Base-by-base conservation (phyloP, 345 rosid genomes). In the Citrus unshiu region DNA sequence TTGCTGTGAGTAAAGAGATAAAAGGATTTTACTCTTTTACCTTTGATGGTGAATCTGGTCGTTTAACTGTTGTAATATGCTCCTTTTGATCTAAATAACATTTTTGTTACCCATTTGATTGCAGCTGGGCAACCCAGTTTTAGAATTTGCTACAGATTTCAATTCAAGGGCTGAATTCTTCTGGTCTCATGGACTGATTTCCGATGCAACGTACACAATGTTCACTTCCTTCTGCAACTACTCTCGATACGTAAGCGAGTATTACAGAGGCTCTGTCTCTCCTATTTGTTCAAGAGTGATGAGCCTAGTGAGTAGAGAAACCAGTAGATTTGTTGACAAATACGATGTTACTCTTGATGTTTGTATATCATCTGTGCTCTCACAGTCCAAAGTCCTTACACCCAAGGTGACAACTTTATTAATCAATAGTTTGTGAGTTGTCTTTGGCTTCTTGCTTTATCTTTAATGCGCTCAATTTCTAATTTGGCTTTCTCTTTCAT, bases 111-210 rank as follows among this genome's bases (percentile, higher is more conserved):
- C 25, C 63, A 43, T 59, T 66, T 22, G 21, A 40, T 74, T 80
- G 83, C 90, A 96, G 99, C 72, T 96, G 77, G 99, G 99, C 16
- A 96, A 93, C 86, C 99, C 99, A 21, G 93, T 96, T 82, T 68
- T 96, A 32, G 95, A 96, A 74, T 96, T 93, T 70, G 87, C 92
- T 1, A 94, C 95, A 2, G 98, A 96, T 81, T 93, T 96, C 79
- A 94, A 94, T 73, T 96, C 99, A 22, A 80, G 97, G 82, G 99
- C 98, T 22, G 99, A 92, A 86, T 96, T 84, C 88, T 91, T 96
- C 79, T 96, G 99, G 99, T 96, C 99, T 80, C 99, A 94, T 76
- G 99, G 99, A 68, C 78, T 96, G 80, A 91, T 96, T 81, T 93
- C 99, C 0, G 99, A 96, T 70, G 84, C 97, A 6, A 94, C 99